phyloP scores from a whole-genome alignment of 768 basidiomycete species.

The Agrocybe pediades region DNA sequence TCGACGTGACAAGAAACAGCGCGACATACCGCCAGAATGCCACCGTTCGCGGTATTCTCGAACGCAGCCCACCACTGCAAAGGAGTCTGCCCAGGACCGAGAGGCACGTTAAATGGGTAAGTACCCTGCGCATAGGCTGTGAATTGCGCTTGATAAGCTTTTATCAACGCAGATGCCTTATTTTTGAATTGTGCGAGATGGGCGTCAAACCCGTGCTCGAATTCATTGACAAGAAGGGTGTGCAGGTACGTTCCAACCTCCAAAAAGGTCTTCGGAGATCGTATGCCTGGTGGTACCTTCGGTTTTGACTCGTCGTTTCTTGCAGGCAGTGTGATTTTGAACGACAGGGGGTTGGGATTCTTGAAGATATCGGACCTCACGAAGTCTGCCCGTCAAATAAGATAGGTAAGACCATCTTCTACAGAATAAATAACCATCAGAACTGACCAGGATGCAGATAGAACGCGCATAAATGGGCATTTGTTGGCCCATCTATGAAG shows the following conservation, averaged over 20 bases:
- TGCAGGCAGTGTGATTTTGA: slow-evolving; percentile 22
- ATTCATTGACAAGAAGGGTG: slow-evolving; percentile 15
- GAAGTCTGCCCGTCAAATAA: slow-evolving; percentile 14
- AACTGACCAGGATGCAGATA: slow-evolving; percentile 32
- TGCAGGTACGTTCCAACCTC: slow-evolving; percentile 23
- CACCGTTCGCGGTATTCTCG: slow-evolving; percentile 22
- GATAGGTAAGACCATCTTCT: neutral
- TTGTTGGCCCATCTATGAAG: slow-evolving; percentile 28
- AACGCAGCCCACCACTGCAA: slow-evolving; percentile 24
- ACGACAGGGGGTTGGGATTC: slow-evolving; percentile 26
- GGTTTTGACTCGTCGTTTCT: slow-evolving; percentile 11
- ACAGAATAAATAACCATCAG: neutral
- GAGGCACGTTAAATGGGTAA: slow-evolving; percentile 23
- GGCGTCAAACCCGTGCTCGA: slow-evolving; percentile 20
- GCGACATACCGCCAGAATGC: slow-evolving; percentile 28
- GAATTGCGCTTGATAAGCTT: slow-evolving; percentile 24
- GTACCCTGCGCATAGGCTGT: slow-evolving; percentile 25
- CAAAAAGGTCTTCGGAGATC: slow-evolving; percentile 24
- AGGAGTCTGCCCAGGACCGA: slow-evolving; percentile 18
- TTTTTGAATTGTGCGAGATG: slow-evolving; percentile 17
- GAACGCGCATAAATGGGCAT: slow-evolving; percentile 31
- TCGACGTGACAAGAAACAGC: slow-evolving; percentile 5
- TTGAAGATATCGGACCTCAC: slow-evolving; percentile 25
- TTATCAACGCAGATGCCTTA: slow-evolving; percentile 15
- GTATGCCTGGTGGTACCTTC: slow-evolving; percentile 20